Percentiles rank a stretch among this genome's conserved stretches.
phyloP scores from a whole-genome alignment of 1,139 yeast genomes.

The Geotrichum phurueaensis region DNA sequence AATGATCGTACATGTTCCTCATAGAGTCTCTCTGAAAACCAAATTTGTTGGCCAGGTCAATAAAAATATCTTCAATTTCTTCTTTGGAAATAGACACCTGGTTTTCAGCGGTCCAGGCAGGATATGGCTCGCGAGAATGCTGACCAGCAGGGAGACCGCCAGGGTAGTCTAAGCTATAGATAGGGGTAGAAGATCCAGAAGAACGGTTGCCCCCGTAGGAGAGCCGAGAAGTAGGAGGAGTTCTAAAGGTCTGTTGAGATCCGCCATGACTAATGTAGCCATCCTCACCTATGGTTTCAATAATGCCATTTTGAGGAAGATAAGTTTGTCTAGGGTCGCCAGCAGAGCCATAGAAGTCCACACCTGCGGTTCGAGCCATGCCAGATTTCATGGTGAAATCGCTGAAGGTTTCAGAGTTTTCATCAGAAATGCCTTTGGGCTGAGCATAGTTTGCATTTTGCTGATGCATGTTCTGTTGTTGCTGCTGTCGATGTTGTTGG shows the following conservation, averaged over 20 bases:
- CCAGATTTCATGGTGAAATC: conserved; percentile 42
- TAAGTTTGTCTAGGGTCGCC: conserved; percentile 27
- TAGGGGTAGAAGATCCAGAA: conserved; percentile 93
- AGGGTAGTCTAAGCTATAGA: conserved; percentile 80
- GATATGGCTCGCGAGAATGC: conserved; percentile 71
- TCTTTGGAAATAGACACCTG: conserved; percentile 79
- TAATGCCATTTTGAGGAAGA: conserved; percentile 25
- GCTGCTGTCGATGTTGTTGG: conserved; percentile 17
- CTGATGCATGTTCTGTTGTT: background rate
- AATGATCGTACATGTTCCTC: conserved; percentile 94
- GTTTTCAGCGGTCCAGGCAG: conserved; percentile 92
- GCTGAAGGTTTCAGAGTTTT: conserved; percentile 39
- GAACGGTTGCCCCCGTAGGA: conserved; percentile 77
- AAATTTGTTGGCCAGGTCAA: conserved; percentile 81
- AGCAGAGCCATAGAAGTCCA: conserved; percentile 32
- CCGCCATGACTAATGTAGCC: conserved; percentile 13
- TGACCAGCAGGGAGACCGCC: conserved; percentile 40
- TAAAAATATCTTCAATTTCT: conserved; percentile 86
- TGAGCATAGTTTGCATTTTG: conserved; percentile 15
- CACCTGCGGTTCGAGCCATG: conserved; percentile 34
- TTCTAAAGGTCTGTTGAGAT: conserved; percentile 20
- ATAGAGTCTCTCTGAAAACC: conserved; percentile 97
- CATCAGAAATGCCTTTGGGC: conserved; percentile 34
- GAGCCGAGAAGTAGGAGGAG: conserved; percentile 35
- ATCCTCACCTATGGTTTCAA: conserved; percentile 29